Evolutionary conservation across 2,329 filamentous ascomycete species (phyloP), one percentile per base, ranked within the genome.

Genomic region (Septoria petroselini): DNA sequence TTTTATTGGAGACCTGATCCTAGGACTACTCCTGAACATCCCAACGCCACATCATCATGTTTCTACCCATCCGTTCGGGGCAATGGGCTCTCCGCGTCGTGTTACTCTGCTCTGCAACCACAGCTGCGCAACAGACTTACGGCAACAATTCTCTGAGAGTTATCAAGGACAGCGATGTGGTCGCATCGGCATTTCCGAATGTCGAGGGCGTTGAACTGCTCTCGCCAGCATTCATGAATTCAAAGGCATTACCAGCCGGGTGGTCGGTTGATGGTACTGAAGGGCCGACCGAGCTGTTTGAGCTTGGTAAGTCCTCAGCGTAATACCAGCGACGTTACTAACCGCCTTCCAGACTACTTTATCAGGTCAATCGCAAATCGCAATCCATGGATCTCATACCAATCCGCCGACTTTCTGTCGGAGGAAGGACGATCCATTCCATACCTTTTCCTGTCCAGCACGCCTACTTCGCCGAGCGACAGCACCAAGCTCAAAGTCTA

Each of bases 371-470:
- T 69, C 9, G 64, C 66, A 2, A 54, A 55, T 6, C 65, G 62
- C 19, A 69, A 70, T 29, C 51, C 59, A 25, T 70, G 67, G 67
- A 61, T 65, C 49, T 60, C 58, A 3, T 67, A 66, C 42, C 18
- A 48, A 6, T 53, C 55, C 2, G 59, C 65, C 6, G 55, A 63
- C 1, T 68, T 66, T 40, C 38, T 62, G 4, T 66, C 64, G 19
- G 67, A 70, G 45, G 68, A 69, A 40, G 66, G 64, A 23, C 58
- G 60, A 6, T 48, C 59, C 6, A 64, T 69, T 41, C 65, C 65
- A 1, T 68, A 68, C 23, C 54, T 66, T 29, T 62, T 58, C 31
- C 62, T 56, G 9, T 56, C 53, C 1, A 50, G 43, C 39, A 38
- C 43, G 8, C 34, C 23, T 2, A n/a, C 6, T 11, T 30, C 29